phyloP scores from a whole-genome alignment of 2,329 filamentous ascomycete genomes.

The Mollisiaceae sp. region DNA sequence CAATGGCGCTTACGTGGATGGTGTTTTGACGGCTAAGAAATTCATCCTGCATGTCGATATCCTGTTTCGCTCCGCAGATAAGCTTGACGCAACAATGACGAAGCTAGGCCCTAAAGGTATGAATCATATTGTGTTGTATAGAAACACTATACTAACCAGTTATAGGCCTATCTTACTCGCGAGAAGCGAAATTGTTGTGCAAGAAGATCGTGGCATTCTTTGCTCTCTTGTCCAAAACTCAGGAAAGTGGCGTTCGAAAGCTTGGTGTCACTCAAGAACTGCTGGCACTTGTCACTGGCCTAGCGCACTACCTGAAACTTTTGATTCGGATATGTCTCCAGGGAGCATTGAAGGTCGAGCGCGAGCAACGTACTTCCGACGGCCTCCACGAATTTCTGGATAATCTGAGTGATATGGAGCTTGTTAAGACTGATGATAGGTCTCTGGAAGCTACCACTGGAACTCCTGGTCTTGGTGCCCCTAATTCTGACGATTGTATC shows the following conservation, averaged over 20 bases:
- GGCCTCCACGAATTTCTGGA: constrained; percentile 84
- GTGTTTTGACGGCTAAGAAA: constrained; percentile 90
- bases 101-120: constrained; percentile 76
- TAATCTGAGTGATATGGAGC: constrained; percentile 83
- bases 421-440: constrained; percentile 72
- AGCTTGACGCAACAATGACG: constrained; percentile 76
- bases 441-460: constrained; percentile 69
- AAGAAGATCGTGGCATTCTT: constrained; percentile 99
- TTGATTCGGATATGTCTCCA: constrained; percentile 97
- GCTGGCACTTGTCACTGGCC: constrained; percentile 93
- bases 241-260: constrained; percentile 87
- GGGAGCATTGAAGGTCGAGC: constrained; percentile 87
- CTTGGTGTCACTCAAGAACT: constrained; percentile 96
- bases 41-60: constrained; percentile 98
- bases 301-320: constrained; percentile 97
- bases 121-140: constrained; percentile 32
- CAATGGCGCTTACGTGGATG: constrained; percentile 95
- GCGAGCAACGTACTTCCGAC: constrained; percentile 75
- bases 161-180: constrained; percentile 82
- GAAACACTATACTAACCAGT: constrained; percentile 19
- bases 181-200: constrained; percentile 98
- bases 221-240: constrained; percentile 89
- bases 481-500: constrained; percentile 83
- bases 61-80: constrained; percentile 86
- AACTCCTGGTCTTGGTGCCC: constrained; percentile 70